Evolutionary conservation across 2,329 filamentous ascomycete genomes (phyloP).

Genomic region (Teratosphaeria epicoccoides): DNA sequence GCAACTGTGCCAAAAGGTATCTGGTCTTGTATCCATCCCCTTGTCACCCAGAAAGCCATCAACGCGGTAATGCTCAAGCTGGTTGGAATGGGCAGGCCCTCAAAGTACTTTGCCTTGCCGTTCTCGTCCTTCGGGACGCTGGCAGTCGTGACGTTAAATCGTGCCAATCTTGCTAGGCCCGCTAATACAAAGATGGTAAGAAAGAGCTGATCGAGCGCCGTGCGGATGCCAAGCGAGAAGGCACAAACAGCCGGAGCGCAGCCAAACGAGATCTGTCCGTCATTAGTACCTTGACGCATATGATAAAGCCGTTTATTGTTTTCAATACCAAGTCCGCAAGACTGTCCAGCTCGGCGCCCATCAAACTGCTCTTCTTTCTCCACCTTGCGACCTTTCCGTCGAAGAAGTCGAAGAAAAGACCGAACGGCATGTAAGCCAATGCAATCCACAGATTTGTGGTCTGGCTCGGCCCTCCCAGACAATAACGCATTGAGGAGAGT

Average conservation of each 20-base stretch:
- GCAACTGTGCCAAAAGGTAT: slow-evolving; percentile 67
- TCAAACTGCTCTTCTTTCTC: slow-evolving; percentile 92
- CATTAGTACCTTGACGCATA: background rate
- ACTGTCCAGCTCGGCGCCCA: slow-evolving; percentile 96
- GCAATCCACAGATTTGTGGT: slow-evolving; percentile 68
- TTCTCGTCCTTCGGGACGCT: slow-evolving; percentile 81
- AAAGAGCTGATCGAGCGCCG: slow-evolving; percentile 67
- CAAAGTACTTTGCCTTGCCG: slow-evolving; percentile 91
- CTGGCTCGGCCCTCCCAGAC: slow-evolving; percentile 52
- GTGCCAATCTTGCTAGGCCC: slow-evolving; percentile 82
- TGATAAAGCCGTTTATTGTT: background rate
- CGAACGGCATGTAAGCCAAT: slow-evolving; percentile 78
- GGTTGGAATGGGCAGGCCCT: slow-evolving; percentile 92
- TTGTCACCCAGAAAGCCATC: slow-evolving; percentile 81
- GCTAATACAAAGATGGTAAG: slow-evolving; percentile 88
- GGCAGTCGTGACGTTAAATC: slow-evolving; percentile 93
- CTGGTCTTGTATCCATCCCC: slow-evolving; percentile 66
- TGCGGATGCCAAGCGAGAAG: slow-evolving; percentile 81
- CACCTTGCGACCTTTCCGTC: slow-evolving; percentile 93
- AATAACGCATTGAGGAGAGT: slow-evolving; percentile 90
- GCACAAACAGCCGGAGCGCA: slow-evolving; percentile 78
- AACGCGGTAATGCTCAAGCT: slow-evolving; percentile 67
- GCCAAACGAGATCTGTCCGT: slow-evolving; percentile 77
- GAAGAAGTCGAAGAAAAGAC: slow-evolving; percentile 95
- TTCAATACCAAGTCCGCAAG: slow-evolving; percentile 78